Conservation (phyloP, 306 rosid genomes). For the Quercus ilex region DNA sequence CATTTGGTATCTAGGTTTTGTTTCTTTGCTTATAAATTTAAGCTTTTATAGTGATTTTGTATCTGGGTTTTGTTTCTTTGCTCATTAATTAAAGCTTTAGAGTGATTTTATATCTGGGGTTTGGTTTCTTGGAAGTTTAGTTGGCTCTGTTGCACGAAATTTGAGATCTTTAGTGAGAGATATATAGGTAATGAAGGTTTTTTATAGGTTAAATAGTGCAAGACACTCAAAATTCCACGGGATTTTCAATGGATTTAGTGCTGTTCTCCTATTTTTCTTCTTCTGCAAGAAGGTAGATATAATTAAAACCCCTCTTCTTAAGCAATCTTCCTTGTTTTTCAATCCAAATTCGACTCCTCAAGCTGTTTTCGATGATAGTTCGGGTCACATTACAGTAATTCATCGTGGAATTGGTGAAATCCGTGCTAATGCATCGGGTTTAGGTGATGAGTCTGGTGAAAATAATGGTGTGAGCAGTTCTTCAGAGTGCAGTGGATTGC, state of each 20-base stretch:
- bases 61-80: constrained; percentile 6
- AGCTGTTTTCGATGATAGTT: constrained; percentile 16
- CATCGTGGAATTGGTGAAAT: constrained; percentile 40
- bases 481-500: constrained; percentile 51
- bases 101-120: constrained; percentile 1
- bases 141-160: neutral
- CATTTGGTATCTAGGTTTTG: too few species aligned
- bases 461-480: constrained; percentile 37
- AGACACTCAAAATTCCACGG: constrained; percentile 26
- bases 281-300: constrained; percentile 40
- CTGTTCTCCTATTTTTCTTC: constrained; percentile 36
- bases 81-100: constrained; percentile 30
- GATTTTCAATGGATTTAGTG: constrained; percentile 38
- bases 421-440: constrained; percentile 11
- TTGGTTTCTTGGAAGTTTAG: constrained; percentile 11
- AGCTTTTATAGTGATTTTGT: neutral
- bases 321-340: constrained; percentile 28
- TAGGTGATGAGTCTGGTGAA: constrained; percentile 19
- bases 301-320: constrained; percentile 39
- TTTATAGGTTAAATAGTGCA: constrained; percentile 26
- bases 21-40: too few species aligned
- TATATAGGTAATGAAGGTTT: constrained; percentile 24
- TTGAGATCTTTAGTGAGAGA: neutral
- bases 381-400: constrained; percentile 17
- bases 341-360: constrained; percentile 18